Conservation (phyloP, 768 basidiomycete species). For the Russula sp. region DNA sequence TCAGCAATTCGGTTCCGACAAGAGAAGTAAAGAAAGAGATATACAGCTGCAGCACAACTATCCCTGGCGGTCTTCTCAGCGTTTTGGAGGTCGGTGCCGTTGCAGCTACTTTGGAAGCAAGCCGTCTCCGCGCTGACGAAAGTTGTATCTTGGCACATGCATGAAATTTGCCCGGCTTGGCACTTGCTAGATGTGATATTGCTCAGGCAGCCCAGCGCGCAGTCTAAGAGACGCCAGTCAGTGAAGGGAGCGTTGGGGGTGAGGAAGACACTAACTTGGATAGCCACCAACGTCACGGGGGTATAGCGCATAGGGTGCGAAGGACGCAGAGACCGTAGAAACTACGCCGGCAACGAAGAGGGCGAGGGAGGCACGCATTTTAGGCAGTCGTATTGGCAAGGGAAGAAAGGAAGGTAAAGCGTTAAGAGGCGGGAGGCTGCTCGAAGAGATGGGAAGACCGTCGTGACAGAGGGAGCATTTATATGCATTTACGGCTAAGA, state of each 20-base stretch:
- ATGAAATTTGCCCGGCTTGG: slow-evolving; percentile 41
- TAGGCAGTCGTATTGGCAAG: slow-evolving; percentile 20
- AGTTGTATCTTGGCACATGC: slow-evolving; percentile 44
- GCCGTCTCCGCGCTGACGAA: slow-evolving; percentile 41
- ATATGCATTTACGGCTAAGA: slow-evolving; percentile 11
- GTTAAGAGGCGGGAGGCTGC: background rate
- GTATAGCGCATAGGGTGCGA: slow-evolving; percentile 17
- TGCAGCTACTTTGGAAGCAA: slow-evolving; percentile 46
- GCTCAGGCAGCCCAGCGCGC: slow-evolving; percentile 43
- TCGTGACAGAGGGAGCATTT: background rate
- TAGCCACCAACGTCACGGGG: slow-evolving; percentile 15
- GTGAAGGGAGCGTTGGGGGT: background rate
- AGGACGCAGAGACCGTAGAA: slow-evolving; percentile 29
- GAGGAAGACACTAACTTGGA: background rate
- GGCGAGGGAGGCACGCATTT: slow-evolving; percentile 49
- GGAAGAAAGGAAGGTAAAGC: background rate
- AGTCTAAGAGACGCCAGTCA: slow-evolving; percentile 33
- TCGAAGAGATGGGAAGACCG: background rate
- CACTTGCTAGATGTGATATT: slow-evolving; percentile 41
- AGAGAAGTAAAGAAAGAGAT: background rate
- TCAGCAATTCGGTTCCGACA: background rate
- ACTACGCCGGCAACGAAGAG: slow-evolving; percentile 33
- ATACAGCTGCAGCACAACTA: slow-evolving; percentile 46
- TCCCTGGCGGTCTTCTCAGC: slow-evolving; percentile 37
- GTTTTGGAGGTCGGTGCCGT: slow-evolving; percentile 35